Evolutionary conservation across 148 eudicot species (phyloP).

Genomic region (Dianthus caryophyllus): DNA sequence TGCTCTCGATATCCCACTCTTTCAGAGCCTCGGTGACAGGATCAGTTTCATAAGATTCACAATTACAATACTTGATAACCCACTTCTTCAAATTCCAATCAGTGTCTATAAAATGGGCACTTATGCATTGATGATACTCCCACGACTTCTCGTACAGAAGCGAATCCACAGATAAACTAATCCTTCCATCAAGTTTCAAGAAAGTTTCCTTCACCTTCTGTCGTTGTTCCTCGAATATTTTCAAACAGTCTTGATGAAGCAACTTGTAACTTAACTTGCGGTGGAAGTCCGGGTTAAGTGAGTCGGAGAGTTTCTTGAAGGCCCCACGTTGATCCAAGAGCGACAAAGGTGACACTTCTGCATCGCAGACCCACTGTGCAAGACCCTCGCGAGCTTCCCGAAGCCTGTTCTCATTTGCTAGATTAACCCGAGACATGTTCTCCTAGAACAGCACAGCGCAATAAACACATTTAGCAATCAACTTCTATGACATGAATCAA

Average conservation of each 20-base stretch:
- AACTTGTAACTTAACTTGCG: neutral
- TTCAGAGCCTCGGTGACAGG: neutral
- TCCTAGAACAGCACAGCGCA: too few species aligned
- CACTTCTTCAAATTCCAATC: constrained; percentile 23
- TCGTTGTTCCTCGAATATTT: constrained; percentile 8
- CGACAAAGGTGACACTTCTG: neutral
- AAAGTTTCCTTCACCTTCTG: neutral
- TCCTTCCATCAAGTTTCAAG: constrained; percentile 14
- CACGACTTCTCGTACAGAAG: neutral
- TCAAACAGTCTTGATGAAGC: constrained; percentile 16
- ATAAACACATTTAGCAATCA: too few species aligned
- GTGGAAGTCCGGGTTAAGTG: neutral
- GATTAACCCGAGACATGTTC: too few species aligned
- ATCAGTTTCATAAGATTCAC: constrained; percentile 1
- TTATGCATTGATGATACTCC: constrained; percentile 2
- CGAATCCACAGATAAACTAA: constrained; percentile 18
- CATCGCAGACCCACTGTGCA: constrained; percentile 11
- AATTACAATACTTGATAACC: constrained; percentile 14
- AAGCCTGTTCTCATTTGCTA: neutral
- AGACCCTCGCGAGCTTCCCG: neutral
- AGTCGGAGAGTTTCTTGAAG: neutral
- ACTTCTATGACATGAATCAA: too few species aligned
- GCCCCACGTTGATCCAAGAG: neutral
- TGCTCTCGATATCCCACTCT: constrained; percentile 19
- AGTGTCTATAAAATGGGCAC: constrained; percentile 22